Conservation (phyloP, 768 basidiomycete genomes). For the Termitomyces sp. region DNA sequence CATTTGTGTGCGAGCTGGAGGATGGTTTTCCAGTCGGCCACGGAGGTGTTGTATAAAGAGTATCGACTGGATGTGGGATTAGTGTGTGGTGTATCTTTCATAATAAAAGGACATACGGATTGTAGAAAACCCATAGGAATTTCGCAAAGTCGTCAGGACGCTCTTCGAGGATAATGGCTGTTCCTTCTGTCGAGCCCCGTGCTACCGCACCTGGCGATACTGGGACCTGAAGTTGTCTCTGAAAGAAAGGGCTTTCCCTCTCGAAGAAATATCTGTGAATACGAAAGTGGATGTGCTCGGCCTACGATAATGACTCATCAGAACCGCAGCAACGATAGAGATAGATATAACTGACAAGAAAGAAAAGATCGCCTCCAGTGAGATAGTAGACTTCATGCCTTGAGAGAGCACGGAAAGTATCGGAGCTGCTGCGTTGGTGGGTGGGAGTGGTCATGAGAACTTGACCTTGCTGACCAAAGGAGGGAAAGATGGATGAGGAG, state of each 20-base stretch:
- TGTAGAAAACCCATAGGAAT: slow-evolving; percentile 57
- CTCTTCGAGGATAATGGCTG: slow-evolving; percentile 42
- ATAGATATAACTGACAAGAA: slow-evolving; percentile 37
- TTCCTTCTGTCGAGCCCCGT: slow-evolving; percentile 32
- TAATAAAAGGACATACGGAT: slow-evolving; percentile 33
- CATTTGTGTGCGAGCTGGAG: slow-evolving; percentile 55
- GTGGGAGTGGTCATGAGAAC: slow-evolving; percentile 14
- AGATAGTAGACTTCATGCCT: slow-evolving; percentile 42
- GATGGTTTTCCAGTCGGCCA: slow-evolving; percentile 55
- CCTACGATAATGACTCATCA: slow-evolving; percentile 36
- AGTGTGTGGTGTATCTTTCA: background rate
- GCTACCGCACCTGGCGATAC: slow-evolving; percentile 28
- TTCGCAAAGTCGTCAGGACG: slow-evolving; percentile 35
- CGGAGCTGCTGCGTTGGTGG: slow-evolving; percentile 12
- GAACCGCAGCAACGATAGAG: slow-evolving; percentile 23
- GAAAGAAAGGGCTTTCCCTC: slow-evolving; percentile 45
- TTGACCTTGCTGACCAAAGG: slow-evolving; percentile 21
- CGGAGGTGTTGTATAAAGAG: slow-evolving; percentile 47
- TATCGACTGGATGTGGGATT: slow-evolving; percentile 40
- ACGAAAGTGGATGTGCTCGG: slow-evolving; percentile 48
- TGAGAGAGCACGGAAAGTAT: slow-evolving; percentile 21
- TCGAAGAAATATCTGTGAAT: slow-evolving; percentile 56
- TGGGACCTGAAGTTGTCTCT: slow-evolving; percentile 27
- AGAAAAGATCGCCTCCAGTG: slow-evolving; percentile 46
- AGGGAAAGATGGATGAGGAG: slow-evolving; percentile 22